Percentiles rank a stretch among this genome's conserved stretches.
Conservation (phyloP, 768 basidiomycete species). For the Termitomyces sp. region DNA sequence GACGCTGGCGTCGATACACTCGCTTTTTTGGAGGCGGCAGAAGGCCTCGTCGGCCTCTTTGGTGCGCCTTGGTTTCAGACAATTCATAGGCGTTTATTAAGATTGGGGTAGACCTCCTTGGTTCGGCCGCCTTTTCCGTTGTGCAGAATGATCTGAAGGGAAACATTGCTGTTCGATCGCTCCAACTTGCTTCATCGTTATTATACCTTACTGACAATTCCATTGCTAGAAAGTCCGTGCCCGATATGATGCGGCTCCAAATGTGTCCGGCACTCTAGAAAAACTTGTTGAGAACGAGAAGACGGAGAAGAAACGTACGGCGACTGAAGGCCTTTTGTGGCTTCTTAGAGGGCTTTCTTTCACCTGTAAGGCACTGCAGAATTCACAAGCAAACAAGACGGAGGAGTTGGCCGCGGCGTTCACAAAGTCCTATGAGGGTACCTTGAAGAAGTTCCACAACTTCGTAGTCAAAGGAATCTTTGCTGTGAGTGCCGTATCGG, state of each 20-base stretch:
- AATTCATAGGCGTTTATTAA: background rate
- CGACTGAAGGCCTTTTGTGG: conserved; percentile 94
- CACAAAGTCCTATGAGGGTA: conserved; percentile 73
- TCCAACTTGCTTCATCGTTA: background rate
- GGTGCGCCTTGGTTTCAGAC: conserved; percentile 46
- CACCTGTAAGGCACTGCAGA: conserved; percentile 77
- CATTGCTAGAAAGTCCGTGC: conserved; percentile 81
- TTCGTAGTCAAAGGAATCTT: conserved; percentile 67
- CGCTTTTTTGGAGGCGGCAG: conserved; percentile 82
- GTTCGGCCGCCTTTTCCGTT: conserved; percentile 75
- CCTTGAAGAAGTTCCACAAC: conserved; percentile 83
- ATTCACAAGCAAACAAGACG: conserved; percentile 59
- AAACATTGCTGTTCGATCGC: conserved; percentile 75
- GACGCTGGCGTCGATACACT: conserved; percentile 87
- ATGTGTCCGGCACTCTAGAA: conserved; percentile 75
- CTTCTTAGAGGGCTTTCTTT: conserved; percentile 88
- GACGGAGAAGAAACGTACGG: conserved; percentile 78
- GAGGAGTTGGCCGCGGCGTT: conserved; percentile 74
- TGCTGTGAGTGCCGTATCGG: conserved; percentile 35
- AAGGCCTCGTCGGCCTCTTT: conserved; percentile 87
- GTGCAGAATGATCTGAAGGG: conserved; percentile 88
- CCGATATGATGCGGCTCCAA: conserved; percentile 67
- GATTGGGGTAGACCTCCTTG: conserved; percentile 68
- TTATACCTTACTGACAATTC: background rate
- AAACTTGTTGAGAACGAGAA: conserved; percentile 81